These are phyloP conservation scores for Talaromyces proteolyticus DNA, from an alignment of 495 filamentous ascomycete species.

Conservation along the genomic window DNA sequence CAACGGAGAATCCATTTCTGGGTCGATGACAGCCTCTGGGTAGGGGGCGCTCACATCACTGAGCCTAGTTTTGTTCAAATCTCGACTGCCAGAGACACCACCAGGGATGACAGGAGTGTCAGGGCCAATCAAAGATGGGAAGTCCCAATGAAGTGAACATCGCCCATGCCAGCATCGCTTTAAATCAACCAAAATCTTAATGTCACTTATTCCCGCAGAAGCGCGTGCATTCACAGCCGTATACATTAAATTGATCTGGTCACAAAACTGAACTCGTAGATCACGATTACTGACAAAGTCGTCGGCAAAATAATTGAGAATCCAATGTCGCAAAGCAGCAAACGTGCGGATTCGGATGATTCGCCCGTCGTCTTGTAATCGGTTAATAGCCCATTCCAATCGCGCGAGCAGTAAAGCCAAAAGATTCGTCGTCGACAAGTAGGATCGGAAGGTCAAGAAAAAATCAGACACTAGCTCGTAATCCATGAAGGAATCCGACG, in stretches of 20 bases:
- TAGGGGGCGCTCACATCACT: slow-evolving; percentile 35
- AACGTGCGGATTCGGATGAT: slow-evolving; percentile 94
- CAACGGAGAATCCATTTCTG: slow-evolving; percentile 10
- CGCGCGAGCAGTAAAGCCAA: slow-evolving; percentile 78
- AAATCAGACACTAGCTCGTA: slow-evolving; percentile 98
- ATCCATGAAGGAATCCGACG: slow-evolving; percentile 90
- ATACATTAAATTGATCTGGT: slow-evolving; percentile 72
- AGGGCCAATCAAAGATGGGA: slow-evolving; percentile 52
- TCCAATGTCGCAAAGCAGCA: slow-evolving; percentile 95
- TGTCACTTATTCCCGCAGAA: slow-evolving; percentile 60
- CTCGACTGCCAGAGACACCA: slow-evolving; percentile 52
- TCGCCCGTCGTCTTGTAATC: slow-evolving; percentile 76
- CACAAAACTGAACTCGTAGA: slow-evolving; percentile 75
- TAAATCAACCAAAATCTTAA: slow-evolving; percentile 88
- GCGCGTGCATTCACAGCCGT: slow-evolving; percentile 48
- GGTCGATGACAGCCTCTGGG: slow-evolving; percentile 34
- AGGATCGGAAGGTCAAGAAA: slow-evolving; percentile 90
- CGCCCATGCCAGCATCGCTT: slow-evolving; percentile 97
- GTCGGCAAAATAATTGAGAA: slow-evolving; percentile 95
- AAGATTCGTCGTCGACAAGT: slow-evolving; percentile 69
- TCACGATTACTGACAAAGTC: slow-evolving; percentile 85
- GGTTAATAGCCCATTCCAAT: slow-evolving; percentile 78
- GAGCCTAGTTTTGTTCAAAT: slow-evolving; percentile 32
- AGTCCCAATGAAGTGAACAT: slow-evolving; percentile 85
- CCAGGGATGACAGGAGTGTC: slow-evolving; percentile 74